Percentiles rank a stretch among this genome's conserved stretches.
Conservation (phyloP, 768 basidiomycete species). For the Rhizopogon salebrosus region DNA sequence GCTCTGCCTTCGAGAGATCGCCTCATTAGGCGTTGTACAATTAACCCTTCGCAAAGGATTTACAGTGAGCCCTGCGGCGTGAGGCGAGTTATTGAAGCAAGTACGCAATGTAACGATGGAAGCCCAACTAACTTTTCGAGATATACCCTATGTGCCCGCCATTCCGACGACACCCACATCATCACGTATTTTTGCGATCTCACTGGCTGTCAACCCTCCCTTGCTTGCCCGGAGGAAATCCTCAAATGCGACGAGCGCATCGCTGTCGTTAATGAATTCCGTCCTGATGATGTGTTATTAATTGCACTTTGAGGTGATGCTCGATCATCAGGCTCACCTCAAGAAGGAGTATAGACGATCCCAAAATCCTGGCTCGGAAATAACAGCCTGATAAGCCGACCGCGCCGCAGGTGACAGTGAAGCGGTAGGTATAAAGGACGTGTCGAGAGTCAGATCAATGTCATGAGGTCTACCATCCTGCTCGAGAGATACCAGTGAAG, state of each 20-base stretch:
- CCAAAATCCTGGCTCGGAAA: conserved; percentile 85
- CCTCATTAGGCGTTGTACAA: not conserved
- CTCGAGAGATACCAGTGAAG: conserved; percentile 40
- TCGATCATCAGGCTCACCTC: conserved; percentile 29
- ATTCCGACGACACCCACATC: conserved; percentile 82
- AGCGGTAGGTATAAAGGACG: conserved; percentile 43
- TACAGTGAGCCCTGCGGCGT: not conserved
- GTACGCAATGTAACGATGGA: not conserved
- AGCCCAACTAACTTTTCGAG: not conserved
- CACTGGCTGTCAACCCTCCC: conserved; percentile 70
- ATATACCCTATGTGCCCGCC: conserved; percentile 59
- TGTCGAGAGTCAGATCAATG: conserved; percentile 67
- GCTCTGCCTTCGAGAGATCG: too few species aligned
- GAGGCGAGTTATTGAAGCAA: not conserved
- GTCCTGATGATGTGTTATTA: conserved; percentile 30
- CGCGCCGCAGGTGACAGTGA: conserved; percentile 33
- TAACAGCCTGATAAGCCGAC: conserved; percentile 33
- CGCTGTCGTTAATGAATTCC: conserved; percentile 58
- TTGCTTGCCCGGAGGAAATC: conserved; percentile 82
- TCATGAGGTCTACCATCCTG: conserved; percentile 47
- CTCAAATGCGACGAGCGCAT: conserved; percentile 75
- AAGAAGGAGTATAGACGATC: conserved; percentile 59
- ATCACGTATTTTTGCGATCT: conserved; percentile 92
- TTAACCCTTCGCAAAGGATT: not conserved
- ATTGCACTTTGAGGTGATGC: not conserved